A percentile compares a stretch with the other conserved stretches of the same genome.
Evolutionary conservation across 441 rosid species (phyloP).

Genomic region (Erodium moschatum): DNA sequence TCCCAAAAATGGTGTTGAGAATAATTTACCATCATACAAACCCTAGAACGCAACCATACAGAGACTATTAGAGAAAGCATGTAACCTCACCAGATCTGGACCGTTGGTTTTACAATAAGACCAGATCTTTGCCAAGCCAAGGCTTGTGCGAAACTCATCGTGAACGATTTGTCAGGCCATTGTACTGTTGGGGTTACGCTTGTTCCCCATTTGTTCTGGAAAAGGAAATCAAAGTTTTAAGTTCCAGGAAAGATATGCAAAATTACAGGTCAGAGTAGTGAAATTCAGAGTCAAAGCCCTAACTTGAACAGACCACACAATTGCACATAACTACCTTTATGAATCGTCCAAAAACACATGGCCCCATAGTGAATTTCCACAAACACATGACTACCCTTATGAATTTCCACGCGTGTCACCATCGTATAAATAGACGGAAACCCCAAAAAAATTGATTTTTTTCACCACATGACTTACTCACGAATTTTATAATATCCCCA

Average conservation of each 20-base stretch:
- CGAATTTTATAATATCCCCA: no score
- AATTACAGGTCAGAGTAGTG: background rate
- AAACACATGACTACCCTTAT: no score
- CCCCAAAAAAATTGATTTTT: no score
- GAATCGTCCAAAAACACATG: no score
- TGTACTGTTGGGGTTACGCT: constrained; percentile 69
- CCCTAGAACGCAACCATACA: background rate
- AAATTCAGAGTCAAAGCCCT: no score
- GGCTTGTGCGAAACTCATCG: constrained; percentile 60
- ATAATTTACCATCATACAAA: background rate
- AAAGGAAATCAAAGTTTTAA: no score
- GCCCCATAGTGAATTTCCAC: no score
- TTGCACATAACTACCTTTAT: no score
- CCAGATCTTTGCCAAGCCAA: constrained; percentile 85
- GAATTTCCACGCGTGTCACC: no score
- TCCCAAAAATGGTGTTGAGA: background rate
- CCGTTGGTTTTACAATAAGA: constrained; percentile 64
- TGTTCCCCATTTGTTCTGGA: constrained; percentile 75
- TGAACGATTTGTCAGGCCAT: constrained; percentile 79
- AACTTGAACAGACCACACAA: no score
- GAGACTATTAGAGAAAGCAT: background rate
- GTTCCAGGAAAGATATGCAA: background rate
- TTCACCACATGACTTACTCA: no score
- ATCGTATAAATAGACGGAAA: no score
- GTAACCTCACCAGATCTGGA: constrained; percentile 50